Percentiles rank a stretch among this genome's conserved stretches.
Evolutionary conservation across 371 early-diverging fungal genomes (phyloP).

Genomic region (Entomophthora muscae): DNA sequence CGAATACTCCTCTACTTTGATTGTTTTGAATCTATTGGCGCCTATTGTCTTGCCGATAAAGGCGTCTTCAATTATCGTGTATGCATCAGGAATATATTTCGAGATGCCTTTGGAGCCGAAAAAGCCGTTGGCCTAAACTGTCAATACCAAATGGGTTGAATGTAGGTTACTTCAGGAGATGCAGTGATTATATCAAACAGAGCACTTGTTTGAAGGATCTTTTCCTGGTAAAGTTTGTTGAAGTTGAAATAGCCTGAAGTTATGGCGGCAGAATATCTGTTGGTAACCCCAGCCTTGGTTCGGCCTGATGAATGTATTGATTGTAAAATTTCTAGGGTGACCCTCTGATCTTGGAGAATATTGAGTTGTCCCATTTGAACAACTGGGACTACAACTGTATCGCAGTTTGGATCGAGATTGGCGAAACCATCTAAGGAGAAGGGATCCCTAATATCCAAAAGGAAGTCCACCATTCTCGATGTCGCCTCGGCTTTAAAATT

Average conservation of each 20-base stretch:
- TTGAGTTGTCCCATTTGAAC: slow-evolving; percentile 75
- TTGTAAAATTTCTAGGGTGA: slow-evolving; percentile 36
- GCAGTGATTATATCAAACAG: slow-evolving; percentile 44
- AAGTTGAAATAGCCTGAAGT: slow-evolving; percentile 94
- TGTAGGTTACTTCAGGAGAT: slow-evolving; percentile 73
- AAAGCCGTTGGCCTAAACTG: slow-evolving; percentile 95
- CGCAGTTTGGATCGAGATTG: slow-evolving; percentile 10
- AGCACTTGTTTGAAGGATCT: slow-evolving; percentile 33
- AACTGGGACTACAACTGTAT: slow-evolving; percentile 64
- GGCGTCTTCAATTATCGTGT: slow-evolving; percentile 52
- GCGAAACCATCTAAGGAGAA: not conserved
- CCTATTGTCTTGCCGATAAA: slow-evolving; percentile 29
- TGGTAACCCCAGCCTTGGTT: slow-evolving; percentile 13
- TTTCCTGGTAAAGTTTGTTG: slow-evolving; percentile 36
- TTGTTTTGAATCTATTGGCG: slow-evolving; percentile 18
- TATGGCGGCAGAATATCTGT: slow-evolving; percentile 28
- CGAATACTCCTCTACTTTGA: slow-evolving; percentile 48
- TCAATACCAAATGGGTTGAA: no score
- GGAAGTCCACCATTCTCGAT: slow-evolving; percentile 26
- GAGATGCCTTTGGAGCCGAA: slow-evolving; percentile 73
- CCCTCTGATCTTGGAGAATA: slow-evolving; percentile 57
- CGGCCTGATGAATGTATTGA: slow-evolving; percentile 19
- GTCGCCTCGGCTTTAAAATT: slow-evolving; percentile 33
- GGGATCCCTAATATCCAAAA: slow-evolving; percentile 18
- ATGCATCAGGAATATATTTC: slow-evolving; percentile 74